Evolutionary conservation across 768 basidiomycete genomes (phyloP), one percentile per base, ranked within the genome.

Genomic region (Tylopilus rubrobrunneus): DNA sequence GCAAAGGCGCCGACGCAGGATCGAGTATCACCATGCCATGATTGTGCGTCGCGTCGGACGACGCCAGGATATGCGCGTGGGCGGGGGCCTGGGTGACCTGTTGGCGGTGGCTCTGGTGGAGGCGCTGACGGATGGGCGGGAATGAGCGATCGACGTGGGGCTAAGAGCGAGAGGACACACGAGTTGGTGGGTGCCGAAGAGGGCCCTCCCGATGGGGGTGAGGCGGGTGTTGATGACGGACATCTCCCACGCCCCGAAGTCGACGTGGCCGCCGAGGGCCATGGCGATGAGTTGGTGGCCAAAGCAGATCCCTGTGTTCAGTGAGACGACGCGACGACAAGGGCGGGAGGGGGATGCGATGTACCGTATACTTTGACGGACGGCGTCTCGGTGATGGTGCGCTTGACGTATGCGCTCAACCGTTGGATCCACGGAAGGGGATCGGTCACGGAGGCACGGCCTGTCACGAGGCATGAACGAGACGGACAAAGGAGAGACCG

Each of bases 291-390:
- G 84, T 61, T 94, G 92, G 70, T 94, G 91, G 0, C 92, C 94
- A 61, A 93, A 98, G 69, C 95, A 98, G 44, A 97, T 87, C 1
- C 92, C 87, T 90, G n/a, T n/a, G n/a, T n/a, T n/a, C n/a, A n/a
- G n/a, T n/a, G n/a, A n/a, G n/a, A n/a, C n/a, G n/a, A n/a, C n/a
- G n/a, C n/a, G n/a, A n/a, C n/a, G n/a, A n/a, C n/a, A n/a, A n/a
- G n/a, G n/a, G n/a, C n/a, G n/a, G n/a, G n/a, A n/a, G n/a, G n/a
- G 25, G 6, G 5, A 1, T 15, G 11, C 12, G 11, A 70, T 48
- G 50, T 34, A 84, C 87, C 93, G 34, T 94, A 80, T 15, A 97
- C 67, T 65, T 86, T 90, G 57, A 91, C 69, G 11, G 76, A 68
- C 0, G 85, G 81, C 49, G 80, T 82, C 33, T 74, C 63, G 3